phyloP scores from a whole-genome alignment of 140 eudicot genomes.

The Bidens hawaiensis region DNA sequence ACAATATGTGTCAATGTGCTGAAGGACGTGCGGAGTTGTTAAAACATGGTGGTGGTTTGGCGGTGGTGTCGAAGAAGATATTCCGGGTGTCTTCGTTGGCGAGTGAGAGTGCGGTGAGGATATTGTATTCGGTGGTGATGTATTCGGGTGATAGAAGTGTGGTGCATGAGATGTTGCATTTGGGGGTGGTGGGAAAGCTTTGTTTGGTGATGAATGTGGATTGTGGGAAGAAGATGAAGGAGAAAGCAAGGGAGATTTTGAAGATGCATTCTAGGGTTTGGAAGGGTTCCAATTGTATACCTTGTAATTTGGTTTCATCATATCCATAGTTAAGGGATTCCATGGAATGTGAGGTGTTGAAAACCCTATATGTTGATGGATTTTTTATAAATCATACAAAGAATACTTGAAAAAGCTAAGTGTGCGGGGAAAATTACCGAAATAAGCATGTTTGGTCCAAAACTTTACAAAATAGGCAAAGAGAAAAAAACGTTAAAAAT shows the following conservation, averaged over 20 bases:
- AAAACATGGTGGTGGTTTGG: conserved; percentile 25
- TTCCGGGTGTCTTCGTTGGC: conserved; percentile 27
- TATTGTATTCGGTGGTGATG: conserved; percentile 12
- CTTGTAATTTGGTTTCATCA: not conserved
- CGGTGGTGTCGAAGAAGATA: conserved; percentile 64
- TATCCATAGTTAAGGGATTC: too few relatives aligned
- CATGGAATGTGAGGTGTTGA: too few relatives aligned
- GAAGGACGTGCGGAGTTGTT: conserved; percentile 24
- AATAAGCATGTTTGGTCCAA: too few relatives aligned
- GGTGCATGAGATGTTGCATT: conserved; percentile 21
- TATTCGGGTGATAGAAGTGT: not conserved
- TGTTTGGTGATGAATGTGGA: conserved; percentile 18
- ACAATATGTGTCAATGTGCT: conserved; percentile 15
- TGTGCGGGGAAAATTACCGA: too few relatives aligned
- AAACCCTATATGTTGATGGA: too few relatives aligned
- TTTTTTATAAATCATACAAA: too few relatives aligned
- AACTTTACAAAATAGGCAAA: too few relatives aligned
- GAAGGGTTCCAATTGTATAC: conserved; percentile 13
- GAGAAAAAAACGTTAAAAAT: too few relatives aligned
- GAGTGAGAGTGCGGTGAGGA: conserved; percentile 19
- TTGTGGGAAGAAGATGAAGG: conserved; percentile 11
- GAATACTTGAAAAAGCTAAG: too few relatives aligned
- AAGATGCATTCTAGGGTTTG: conserved; percentile 17
- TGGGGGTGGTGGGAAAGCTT: conserved; percentile 21
- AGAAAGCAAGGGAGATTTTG: conserved; percentile 1